These are phyloP conservation scores for Ophiostoma populinum DNA, from an alignment of 2,329 filamentous ascomycete genomes.

Conservation along the genomic window DNA sequence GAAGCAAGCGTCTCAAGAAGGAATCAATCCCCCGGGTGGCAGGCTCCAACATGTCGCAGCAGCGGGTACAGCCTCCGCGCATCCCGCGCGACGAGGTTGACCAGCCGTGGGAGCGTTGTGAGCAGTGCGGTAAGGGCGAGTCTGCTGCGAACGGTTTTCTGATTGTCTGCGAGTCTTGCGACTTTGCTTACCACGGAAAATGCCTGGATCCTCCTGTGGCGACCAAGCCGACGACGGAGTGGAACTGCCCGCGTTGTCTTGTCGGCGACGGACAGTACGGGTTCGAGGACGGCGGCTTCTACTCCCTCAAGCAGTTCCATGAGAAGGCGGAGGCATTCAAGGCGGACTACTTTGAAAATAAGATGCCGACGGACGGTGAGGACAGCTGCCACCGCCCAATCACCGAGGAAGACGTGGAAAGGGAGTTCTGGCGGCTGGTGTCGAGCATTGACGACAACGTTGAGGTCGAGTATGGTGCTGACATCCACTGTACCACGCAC, in stretches of 20 bases:
- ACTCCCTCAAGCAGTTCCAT: slow-evolving; percentile 90
- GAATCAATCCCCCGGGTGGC: slow-evolving; percentile 67
- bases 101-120: slow-evolving; percentile 48
- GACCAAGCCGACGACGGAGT: slow-evolving; percentile 64
- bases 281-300: slow-evolving; percentile 90
- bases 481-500: slow-evolving; percentile 95
- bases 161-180: slow-evolving; percentile 79
- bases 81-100: slow-evolving; percentile 36
- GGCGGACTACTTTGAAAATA: slow-evolving; percentile 78
- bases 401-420: slow-evolving; percentile 88
- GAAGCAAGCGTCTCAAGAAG: slow-evolving; percentile 88
- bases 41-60: slow-evolving; percentile 91
- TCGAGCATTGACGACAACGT: slow-evolving; percentile 89
- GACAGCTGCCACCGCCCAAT: slow-evolving; percentile 66
- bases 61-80: slow-evolving; percentile 62
- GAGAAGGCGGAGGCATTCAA: slow-evolving; percentile 94
- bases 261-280: slow-evolving; percentile 95
- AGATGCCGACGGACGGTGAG: slow-evolving; percentile 74
- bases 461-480: slow-evolving; percentile 93
- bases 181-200: slow-evolving; percentile 67
- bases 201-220: slow-evolving; percentile 80
- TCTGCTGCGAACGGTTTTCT: slow-evolving; percentile 50
- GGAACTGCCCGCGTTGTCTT: slow-evolving; percentile 89
- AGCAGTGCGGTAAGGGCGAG: slow-evolving; percentile 68
- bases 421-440: slow-evolving; percentile 91